These are phyloP conservation scores for Diplodia intermedia DNA, from an alignment of 2,329 filamentous ascomycete species.

Conservation along the genomic window DNA sequence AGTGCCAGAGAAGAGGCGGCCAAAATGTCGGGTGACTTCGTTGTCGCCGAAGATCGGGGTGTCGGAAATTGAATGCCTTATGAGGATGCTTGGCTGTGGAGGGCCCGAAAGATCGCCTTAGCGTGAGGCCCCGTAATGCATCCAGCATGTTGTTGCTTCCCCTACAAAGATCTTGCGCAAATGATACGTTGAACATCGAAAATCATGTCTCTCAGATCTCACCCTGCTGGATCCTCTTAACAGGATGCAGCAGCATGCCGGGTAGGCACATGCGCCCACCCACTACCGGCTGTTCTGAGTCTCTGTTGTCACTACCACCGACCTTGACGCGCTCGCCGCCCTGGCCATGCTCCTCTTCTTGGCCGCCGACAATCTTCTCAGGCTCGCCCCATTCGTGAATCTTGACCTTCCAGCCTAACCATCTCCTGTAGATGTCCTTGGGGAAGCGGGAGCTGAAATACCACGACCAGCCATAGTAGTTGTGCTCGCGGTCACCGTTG, in stretches of 20 bases:
- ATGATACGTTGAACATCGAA: constrained; percentile 18
- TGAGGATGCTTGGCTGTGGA: constrained; percentile 16
- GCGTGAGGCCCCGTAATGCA: constrained; percentile 10
- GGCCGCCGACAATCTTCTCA: constrained; percentile 61
- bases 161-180: not conserved
- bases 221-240: constrained; percentile 65
- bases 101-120: not conserved
- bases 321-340: constrained; percentile 56
- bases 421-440: constrained; percentile 80
- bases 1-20: not conserved
- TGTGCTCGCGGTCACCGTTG: constrained; percentile 78
- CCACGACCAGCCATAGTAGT: constrained; percentile 86
- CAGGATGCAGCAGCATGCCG: constrained; percentile 86
- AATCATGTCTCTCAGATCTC: constrained; percentile 31
- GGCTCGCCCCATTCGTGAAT: constrained; percentile 80
- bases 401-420: constrained; percentile 82
- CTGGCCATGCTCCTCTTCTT: constrained; percentile 48
- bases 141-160: not conserved
- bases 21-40: not conserved
- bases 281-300: constrained; percentile 26
- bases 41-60: constrained; percentile 18
- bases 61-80: constrained; percentile 14
- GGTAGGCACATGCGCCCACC: constrained; percentile 85
- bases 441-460: constrained; percentile 89
- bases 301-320: constrained; percentile 31